phyloP scores from a whole-genome alignment of 306 rosid species.

The Pachyrhizus erosus region DNA sequence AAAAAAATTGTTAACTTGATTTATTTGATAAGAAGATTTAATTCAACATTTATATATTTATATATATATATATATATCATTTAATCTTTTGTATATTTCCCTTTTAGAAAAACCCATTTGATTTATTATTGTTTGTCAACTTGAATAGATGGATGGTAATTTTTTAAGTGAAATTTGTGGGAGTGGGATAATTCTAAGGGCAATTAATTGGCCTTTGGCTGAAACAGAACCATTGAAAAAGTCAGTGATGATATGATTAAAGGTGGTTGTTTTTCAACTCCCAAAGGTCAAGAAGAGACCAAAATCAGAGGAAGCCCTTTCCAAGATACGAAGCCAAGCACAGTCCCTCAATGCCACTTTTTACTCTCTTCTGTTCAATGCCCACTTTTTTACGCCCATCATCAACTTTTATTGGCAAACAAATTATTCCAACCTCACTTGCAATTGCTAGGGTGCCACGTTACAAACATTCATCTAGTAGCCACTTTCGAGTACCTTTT shows the following conservation, averaged over 20 bases:
- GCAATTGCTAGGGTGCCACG: background rate
- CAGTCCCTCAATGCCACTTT: background rate
- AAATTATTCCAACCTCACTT: background rate
- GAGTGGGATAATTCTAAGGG: slow-evolving; percentile 27
- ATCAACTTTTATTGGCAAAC: background rate
- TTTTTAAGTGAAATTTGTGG: slow-evolving; percentile 8
- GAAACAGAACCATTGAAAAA: slow-evolving; percentile 20
- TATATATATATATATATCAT: too few species aligned
- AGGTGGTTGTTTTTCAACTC: slow-evolving; percentile 28
- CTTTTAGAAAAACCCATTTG: too few species aligned
- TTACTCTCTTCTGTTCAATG: background rate
- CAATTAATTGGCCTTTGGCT: slow-evolving; percentile 11
- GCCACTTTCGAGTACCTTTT: background rate
- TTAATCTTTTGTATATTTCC: too few species aligned
- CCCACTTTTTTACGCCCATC: background rate
- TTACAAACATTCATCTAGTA: background rate
- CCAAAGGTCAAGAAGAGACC: slow-evolving; percentile 36
- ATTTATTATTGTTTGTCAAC: background rate
- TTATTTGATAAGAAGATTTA: too few species aligned
- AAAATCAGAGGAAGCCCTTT: slow-evolving; percentile 26
- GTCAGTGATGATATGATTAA: slow-evolving; percentile 7
- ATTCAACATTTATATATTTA: too few species aligned
- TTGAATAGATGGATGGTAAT: background rate
- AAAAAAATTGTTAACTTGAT: too few species aligned
- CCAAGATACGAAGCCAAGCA: slow-evolving; percentile 7